Base-by-base conservation (phyloP, 371 early-diverging fungal genomes). In the Mortierella sp. region DNA sequence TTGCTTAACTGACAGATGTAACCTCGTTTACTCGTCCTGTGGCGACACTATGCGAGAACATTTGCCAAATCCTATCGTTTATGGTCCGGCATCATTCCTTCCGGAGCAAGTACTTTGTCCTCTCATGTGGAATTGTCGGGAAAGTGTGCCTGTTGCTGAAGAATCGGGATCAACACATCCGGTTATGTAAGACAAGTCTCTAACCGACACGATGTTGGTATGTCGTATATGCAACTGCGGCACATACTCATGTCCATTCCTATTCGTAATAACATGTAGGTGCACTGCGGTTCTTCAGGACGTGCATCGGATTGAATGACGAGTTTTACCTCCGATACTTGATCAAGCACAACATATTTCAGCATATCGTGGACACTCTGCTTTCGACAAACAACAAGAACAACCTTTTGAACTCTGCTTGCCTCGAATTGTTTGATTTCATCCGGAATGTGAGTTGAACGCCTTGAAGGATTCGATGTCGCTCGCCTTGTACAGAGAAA, bases 381-480 rank as follows among this genome's bases (percentile, higher is more conserved):
- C 51, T 86, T 47, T 84, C 85, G 21, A 90, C 91, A 2, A 81
- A 88, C 39, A 86, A 88, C 50, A 81, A 83, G 40, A 86, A 94
- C 69, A 96, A 95, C 60, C 68, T 95, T 48, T 54, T 95, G 44
- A 93, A 94, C 67, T 95, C 96, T 1, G 94, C 96, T 0, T 95
- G 92, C 61, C 81, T 95, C 44, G 95, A 95, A 59, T 72, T 97
- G 34, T 86, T 97, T 55, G 93, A 91, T 24, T 91, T 83, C 69
- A 88, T 96, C 54, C 83, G 88, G 55, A 88, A 80, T 71, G 91
- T 91, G 82, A 67, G 71, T 52, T 17, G n/a, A 7, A 41, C 12
- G 41, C 41, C 41, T 37, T 37, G 41, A 41, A 41, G 41, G 16
- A 19, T 29, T 2, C 2, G 44, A 52, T 7, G 25, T 55, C 44